phyloP scores from a whole-genome alignment of 768 basidiomycete species.

The Mycena albidolilacea region DNA sequence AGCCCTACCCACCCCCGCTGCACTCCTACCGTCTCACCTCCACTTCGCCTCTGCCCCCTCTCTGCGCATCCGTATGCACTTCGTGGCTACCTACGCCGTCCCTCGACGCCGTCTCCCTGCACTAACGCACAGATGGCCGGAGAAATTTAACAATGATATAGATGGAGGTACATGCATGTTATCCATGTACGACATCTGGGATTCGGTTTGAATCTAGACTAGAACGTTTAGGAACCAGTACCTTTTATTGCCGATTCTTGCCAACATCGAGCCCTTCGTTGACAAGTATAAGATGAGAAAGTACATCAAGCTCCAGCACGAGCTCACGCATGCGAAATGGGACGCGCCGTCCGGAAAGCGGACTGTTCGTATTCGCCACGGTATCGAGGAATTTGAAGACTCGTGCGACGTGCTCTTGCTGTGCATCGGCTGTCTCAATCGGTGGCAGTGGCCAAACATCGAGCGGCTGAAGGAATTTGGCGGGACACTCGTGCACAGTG shows the following conservation, averaged over 20 bases:
- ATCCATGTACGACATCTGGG: no score
- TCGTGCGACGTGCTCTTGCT: constrained; percentile 70
- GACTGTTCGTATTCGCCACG: constrained; percentile 62
- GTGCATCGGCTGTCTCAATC: constrained; percentile 64
- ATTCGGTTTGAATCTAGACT: no score
- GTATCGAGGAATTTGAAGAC: constrained; percentile 63
- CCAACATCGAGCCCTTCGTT: neutral
- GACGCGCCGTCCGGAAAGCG: constrained; percentile 67
- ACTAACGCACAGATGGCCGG: no score
- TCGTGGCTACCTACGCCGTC: no score
- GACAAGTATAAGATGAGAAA: constrained; percentile 30
- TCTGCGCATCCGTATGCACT: no score
- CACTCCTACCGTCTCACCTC: no score
- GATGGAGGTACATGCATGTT: no score
- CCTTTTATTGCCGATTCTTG: neutral
- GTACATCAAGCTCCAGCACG: constrained; percentile 26
- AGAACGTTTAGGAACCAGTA: no score
- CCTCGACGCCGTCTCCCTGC: no score
- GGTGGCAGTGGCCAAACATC: constrained; percentile 80
- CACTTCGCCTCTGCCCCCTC: no score
- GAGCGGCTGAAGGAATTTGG: constrained; percentile 68
- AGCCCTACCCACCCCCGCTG: no score
- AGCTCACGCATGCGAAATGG: constrained; percentile 31
- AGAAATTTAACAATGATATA: no score
- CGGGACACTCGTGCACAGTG: constrained; percentile 74